Evolutionary conservation across 148 eudicot genomes (phyloP).

Genomic region (Agrostemma githago): DNA sequence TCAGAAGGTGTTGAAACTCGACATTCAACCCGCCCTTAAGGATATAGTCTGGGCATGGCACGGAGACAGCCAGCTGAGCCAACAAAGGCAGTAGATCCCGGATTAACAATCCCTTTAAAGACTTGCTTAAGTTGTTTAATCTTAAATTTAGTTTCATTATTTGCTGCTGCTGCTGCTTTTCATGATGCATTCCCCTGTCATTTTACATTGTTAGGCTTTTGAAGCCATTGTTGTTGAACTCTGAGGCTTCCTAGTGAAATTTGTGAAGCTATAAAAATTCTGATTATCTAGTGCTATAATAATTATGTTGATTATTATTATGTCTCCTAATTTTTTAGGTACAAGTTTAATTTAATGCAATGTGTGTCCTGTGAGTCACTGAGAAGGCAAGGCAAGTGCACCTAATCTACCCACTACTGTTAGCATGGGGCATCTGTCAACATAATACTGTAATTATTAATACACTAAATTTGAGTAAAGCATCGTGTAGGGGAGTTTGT

Average conservation of each 20-base stretch:
- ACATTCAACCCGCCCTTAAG: slow-evolving; percentile 50
- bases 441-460: too few relatives aligned
- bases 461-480: too few relatives aligned
- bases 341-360: too few relatives aligned
- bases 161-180: background rate
- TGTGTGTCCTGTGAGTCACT: too few relatives aligned
- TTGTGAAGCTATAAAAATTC: background rate
- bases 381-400: background rate
- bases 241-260: background rate
- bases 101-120: slow-evolving; percentile 13
- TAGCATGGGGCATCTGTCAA: background rate
- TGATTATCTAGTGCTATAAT: background rate
- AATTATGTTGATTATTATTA: background rate
- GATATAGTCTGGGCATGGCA: slow-evolving; percentile 78
- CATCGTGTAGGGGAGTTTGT: too few relatives aligned
- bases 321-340: background rate
- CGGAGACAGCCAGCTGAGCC: slow-evolving; percentile 35
- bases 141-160: slow-evolving; percentile 6
- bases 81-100: slow-evolving; percentile 16
- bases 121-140: slow-evolving; percentile 21
- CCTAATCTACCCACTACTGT: background rate
- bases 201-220: slow-evolving; percentile 5
- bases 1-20: slow-evolving; percentile 40
- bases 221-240: slow-evolving; percentile 14
- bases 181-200: background rate